Conservation (phyloP, 345 rosid genomes). For the Melastoma malabathricum region DNA sequence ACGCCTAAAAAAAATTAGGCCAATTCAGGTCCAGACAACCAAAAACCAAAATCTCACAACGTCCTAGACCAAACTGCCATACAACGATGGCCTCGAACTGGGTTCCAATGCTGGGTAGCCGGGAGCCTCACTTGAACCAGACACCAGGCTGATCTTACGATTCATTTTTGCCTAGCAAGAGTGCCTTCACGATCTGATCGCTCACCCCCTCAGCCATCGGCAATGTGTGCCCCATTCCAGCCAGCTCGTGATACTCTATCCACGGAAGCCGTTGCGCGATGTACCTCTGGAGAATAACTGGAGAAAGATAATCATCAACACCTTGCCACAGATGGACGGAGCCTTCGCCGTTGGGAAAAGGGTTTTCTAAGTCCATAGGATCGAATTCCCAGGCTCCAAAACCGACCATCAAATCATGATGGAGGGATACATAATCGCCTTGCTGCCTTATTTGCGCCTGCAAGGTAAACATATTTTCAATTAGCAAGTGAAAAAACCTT, state of each 20-base stretch:
- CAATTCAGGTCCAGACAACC: no score
- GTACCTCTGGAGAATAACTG: constrained; percentile 41
- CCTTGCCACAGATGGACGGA: constrained; percentile 61
- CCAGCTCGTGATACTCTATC: constrained; percentile 45
- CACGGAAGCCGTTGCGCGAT: constrained; percentile 39
- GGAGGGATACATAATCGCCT: constrained; percentile 41
- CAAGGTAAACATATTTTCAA: no score
- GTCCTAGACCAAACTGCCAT: no score
- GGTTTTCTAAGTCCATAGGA: constrained; percentile 32
- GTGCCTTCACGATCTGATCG: constrained; percentile 29
- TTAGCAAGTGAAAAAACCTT: no score
- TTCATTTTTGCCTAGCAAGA: constrained; percentile 14
- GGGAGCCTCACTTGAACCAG: no score
- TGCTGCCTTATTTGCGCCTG: constrained; percentile 31
- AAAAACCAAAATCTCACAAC: no score
- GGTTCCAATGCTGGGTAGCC: no score
- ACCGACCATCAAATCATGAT: constrained; percentile 37
- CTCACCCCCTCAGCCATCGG: constrained; percentile 26
- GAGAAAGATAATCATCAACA: constrained; percentile 35
- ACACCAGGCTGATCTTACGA: no score
- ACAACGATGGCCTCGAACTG: no score
- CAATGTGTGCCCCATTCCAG: constrained; percentile 46
- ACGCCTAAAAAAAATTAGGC: no score
- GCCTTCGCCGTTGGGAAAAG: constrained; percentile 33
- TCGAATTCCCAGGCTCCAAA: constrained; percentile 53